Conservation (phyloP, 1,139 yeast genomes). For the Yamadazyma triangularis region DNA sequence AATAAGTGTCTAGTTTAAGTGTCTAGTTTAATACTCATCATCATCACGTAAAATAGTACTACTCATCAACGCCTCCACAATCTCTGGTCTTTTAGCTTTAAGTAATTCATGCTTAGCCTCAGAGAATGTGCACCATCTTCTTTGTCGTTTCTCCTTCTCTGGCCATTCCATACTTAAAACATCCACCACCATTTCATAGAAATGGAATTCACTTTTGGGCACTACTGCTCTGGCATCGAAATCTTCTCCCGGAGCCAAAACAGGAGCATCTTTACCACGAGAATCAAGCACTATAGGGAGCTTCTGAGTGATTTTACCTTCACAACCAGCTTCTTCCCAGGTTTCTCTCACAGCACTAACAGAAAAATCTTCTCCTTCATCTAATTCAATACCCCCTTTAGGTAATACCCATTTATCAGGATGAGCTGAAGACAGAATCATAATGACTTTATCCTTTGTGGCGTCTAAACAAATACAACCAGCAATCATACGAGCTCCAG, state of each 20-base stretch:
- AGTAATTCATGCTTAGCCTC: slow-evolving; percentile 68
- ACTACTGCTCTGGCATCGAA: slow-evolving; percentile 36
- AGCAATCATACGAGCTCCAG: slow-evolving; percentile 84
- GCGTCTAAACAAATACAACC: slow-evolving; percentile 77
- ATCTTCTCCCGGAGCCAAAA: slow-evolving; percentile 32
- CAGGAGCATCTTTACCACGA: slow-evolving; percentile 61
- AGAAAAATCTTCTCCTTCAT: slow-evolving; percentile 58
- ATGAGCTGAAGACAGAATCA: slow-evolving; percentile 71
- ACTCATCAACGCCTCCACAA: slow-evolving; percentile 58
- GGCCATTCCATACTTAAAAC: slow-evolving; percentile 68
- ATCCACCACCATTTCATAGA: slow-evolving; percentile 67
- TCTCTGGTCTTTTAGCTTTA: slow-evolving; percentile 62
- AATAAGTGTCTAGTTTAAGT: slow-evolving; percentile 15
- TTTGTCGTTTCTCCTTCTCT: slow-evolving; percentile 52
- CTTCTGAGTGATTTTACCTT: slow-evolving; percentile 51
- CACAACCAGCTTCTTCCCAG: slow-evolving; percentile 97
- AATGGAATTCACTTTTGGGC: slow-evolving; percentile 79
- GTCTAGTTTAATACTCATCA: slow-evolving; percentile 3
- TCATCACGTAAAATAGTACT: slow-evolving; percentile 42
- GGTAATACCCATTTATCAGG: slow-evolving; percentile 81
- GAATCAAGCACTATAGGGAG: slow-evolving; percentile 68
- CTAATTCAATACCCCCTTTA: slow-evolving; percentile 91
- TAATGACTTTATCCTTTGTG: slow-evolving; percentile 56
- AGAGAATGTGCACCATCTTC: slow-evolving; percentile 72
- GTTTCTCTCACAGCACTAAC: slow-evolving; percentile 79